phyloP scores from a whole-genome alignment of 148 eudicot species.

The Fagopyrum esculentum region DNA sequence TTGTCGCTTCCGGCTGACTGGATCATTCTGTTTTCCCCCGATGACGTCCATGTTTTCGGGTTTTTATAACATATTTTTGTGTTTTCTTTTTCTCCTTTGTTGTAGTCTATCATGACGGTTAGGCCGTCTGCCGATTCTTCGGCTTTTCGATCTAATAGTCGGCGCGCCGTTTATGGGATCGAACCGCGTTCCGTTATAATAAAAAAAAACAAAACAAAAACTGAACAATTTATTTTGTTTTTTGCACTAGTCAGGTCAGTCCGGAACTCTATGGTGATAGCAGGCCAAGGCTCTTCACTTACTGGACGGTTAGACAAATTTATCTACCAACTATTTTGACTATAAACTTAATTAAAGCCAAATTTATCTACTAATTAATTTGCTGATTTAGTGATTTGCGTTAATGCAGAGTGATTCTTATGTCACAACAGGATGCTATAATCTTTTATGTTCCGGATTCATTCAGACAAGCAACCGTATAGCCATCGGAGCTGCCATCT shows the following conservation, averaged over 20 bases:
- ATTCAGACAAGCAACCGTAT: conserved; percentile 75
- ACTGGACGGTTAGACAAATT: conserved; percentile 72
- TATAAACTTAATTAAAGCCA: too few species aligned
- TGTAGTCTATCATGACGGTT: too few species aligned
- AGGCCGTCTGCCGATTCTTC: too few species aligned
- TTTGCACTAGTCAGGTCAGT: conserved; percentile 99
- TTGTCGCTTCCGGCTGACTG: too few species aligned
- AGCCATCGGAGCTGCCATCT: conserved; percentile 93
- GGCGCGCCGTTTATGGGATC: too few species aligned
- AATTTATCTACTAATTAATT: neutral
- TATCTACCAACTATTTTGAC: neutral
- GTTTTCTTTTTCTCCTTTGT: too few species aligned
- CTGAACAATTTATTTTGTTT: neutral
- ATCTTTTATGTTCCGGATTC: conserved; percentile 84
- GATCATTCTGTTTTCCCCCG: too few species aligned
- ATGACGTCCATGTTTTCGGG: too few species aligned
- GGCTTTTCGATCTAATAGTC: too few species aligned
- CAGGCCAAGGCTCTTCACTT: conserved; percentile 90
- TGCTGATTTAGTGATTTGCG: neutral
- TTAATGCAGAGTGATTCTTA: conserved; percentile 75
- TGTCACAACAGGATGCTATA: conserved; percentile 92
- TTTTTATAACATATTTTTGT: too few species aligned
- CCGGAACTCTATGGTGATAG: conserved; percentile 99
- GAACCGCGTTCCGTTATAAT: too few species aligned
- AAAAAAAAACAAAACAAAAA: too few species aligned